A percentile compares a stretch with the other conserved stretches of the same genome.
These are phyloP conservation scores for Jatropha curcas DNA, from an alignment of 345 rosid genomes.

Conservation along the genomic window DNA sequence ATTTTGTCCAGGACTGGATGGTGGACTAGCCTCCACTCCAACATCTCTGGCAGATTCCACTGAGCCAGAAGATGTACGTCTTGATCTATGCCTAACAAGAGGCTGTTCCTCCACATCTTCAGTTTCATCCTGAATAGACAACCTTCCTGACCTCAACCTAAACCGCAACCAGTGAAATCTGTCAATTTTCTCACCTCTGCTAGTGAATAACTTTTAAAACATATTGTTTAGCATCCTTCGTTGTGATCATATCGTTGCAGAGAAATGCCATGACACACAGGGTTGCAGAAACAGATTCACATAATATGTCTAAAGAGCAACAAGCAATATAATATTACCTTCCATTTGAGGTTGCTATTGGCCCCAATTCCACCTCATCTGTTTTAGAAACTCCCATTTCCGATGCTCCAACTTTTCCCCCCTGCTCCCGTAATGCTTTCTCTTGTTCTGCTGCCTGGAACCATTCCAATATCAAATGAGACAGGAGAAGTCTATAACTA, in stretches of 20 bases:
- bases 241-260: not conserved
- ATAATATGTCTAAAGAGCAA: slow-evolving; percentile 7
- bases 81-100: slow-evolving; percentile 67
- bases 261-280: not conserved
- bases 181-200: slow-evolving; percentile 1
- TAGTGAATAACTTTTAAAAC: not conserved
- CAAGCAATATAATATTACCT: slow-evolving; percentile 45
- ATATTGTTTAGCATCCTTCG: not conserved
- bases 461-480: slow-evolving; percentile 26
- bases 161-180: slow-evolving; percentile 7
- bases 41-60: slow-evolving; percentile 47
- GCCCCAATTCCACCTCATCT: slow-evolving; percentile 40
- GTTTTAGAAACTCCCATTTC: slow-evolving; percentile 41
- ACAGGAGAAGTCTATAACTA: not conserved
- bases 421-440: slow-evolving; percentile 47
- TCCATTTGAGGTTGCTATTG: slow-evolving; percentile 55
- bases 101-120: slow-evolving; percentile 78
- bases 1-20: slow-evolving; percentile 56
- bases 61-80: slow-evolving; percentile 49
- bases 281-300: not conserved
- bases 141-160: slow-evolving; percentile 67
- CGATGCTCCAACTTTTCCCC: slow-evolving; percentile 43
- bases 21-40: slow-evolving; percentile 47
- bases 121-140: slow-evolving; percentile 67
- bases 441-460: slow-evolving; percentile 79